Evolutionary conservation across 2,329 filamentous ascomycete species (phyloP), one percentile per base, ranked within the genome.

Genomic region (Alternaria sp.): DNA sequence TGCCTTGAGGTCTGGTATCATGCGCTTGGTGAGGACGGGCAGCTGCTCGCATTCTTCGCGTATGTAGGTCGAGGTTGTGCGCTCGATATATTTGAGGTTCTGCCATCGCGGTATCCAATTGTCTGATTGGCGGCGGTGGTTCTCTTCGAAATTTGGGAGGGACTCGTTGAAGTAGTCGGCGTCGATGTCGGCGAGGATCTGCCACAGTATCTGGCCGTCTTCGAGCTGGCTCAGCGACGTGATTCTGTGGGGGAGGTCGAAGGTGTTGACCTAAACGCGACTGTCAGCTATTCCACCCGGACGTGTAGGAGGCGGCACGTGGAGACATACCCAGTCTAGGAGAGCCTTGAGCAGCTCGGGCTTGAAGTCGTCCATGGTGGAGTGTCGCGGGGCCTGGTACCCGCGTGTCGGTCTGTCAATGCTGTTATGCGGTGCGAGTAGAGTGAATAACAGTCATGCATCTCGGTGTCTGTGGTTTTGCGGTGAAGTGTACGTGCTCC

Each of bases 81-180:
- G 81, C 69, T 85, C 82, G 66, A 85, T 80, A 65, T 84, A 81
- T 72, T 85, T 85, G 61, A 85, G 71, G 67, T 85, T 85, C 78
- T 85, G 83, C 83, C 83, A 85, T 79, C 81, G 78, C 50, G 82
- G 80, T 53, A 84, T 85, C 83, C 83, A 85, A 65, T 83, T 83
- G 67, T 82, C 81, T 7, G 76, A 75, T n/a, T 79, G 73, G 50
- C 78, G 79, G 52, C 81, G 77, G 61, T 81, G 76, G 53, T 76
- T 75, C 61, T 85, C 83, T 67, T 79, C 76, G 65, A 78, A 75
- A 57, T 78, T 79, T 19, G 84, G 84, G 11, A 85, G 81, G n/a
- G 73, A 74, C 56, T 81, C 82, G 55, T 78, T 75, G 73, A 85
- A 85, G 78, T 84, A 85, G 25, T 80, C 78, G 53, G 79, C 69